A percentile compares a stretch with the other conserved stretches of the same genome.
phyloP scores from a whole-genome alignment of 2,329 filamentous ascomycete species.

The Blastomyces silverae region DNA sequence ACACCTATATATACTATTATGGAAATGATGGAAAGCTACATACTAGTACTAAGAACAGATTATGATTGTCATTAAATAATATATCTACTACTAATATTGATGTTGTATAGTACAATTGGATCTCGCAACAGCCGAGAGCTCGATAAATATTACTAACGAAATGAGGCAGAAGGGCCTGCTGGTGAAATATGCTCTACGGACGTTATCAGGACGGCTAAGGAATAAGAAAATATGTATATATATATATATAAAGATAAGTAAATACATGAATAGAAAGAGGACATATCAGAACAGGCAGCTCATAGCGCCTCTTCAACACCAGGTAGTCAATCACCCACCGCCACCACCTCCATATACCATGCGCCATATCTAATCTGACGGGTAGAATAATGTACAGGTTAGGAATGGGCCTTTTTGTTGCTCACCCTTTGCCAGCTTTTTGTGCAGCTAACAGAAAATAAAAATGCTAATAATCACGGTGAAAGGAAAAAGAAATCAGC shows the following conservation, averaged over 20 bases:
- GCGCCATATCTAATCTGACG: not conserved
- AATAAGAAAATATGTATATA: not conserved
- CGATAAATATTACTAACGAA: not conserved
- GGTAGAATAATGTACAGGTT: slow-evolving; percentile 8
- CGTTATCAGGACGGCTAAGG: not conserved
- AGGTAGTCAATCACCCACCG: not conserved
- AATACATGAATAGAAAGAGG: slow-evolving; percentile 4
- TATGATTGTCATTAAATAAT: not conserved
- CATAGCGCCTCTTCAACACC: not conserved
- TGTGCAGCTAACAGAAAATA: not conserved
- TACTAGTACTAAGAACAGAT: no score
- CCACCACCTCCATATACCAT: not conserved
- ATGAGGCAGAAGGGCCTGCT: not conserved
- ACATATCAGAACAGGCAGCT: not conserved
- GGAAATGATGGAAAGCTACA: not conserved
- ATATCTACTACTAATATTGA: not conserved
- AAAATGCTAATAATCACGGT: not conserved
- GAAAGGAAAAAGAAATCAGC: not conserved
- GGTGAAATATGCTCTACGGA: not conserved
- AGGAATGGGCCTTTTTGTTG: not conserved
- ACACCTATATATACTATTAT: no score
- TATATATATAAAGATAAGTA: not conserved
- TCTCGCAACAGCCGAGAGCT: not conserved
- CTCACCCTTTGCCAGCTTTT: slow-evolving; percentile 1
- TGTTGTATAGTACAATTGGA: not conserved